Percentiles rank a stretch among this genome's conserved stretches.
phyloP scores from a whole-genome alignment of 495 filamentous ascomycete species.

The Talaromyces proteolyticus region DNA sequence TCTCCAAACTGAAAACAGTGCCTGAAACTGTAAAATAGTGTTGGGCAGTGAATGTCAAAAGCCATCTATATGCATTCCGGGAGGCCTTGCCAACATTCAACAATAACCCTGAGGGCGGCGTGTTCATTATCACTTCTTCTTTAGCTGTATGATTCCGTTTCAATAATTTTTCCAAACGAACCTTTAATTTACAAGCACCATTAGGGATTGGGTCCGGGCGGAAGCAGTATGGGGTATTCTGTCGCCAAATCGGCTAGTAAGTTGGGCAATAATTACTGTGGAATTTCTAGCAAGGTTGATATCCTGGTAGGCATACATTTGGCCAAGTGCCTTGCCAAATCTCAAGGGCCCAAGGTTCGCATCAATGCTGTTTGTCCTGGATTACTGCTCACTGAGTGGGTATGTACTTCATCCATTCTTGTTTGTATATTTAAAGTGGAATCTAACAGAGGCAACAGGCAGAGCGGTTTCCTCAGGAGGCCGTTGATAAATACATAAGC shows the following conservation, averaged over 20 bases:
- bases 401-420: constrained; percentile 16
- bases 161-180: background rate
- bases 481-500: constrained; percentile 1
- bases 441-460: background rate
- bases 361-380: constrained; percentile 66
- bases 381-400: constrained; percentile 69
- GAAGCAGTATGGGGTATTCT: constrained; percentile 60
- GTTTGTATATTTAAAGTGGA: background rate
- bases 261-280: too few species aligned
- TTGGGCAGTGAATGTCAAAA: constrained; percentile 66
- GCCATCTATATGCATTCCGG: constrained; percentile 54
- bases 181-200: background rate
- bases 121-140: constrained; percentile 62
- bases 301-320: constrained; percentile 51
- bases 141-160: constrained; percentile 37
- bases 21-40: constrained; percentile 38
- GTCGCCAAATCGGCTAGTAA: constrained; percentile 61
- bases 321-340: constrained; percentile 65
- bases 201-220: constrained; percentile 39
- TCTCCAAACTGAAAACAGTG: background rate
- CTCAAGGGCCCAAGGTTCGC: constrained; percentile 58
- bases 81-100: constrained; percentile 61
- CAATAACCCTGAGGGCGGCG: constrained; percentile 62
- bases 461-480: background rate
- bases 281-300: too few species aligned